phyloP scores from a whole-genome alignment of 345 rosid species.

The Atalantia buxifolia region DNA sequence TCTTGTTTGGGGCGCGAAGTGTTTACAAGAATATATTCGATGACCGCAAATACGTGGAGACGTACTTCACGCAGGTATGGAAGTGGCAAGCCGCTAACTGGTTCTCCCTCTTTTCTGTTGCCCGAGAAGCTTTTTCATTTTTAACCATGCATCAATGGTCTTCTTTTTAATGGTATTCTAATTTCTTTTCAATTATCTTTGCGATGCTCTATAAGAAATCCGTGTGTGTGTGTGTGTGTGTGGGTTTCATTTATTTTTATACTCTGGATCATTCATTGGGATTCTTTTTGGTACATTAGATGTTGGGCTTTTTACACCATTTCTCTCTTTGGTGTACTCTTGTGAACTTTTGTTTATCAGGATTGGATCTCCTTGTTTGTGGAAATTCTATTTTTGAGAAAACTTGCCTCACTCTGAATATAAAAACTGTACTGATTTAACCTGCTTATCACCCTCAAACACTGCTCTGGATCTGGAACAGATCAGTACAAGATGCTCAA shows the following conservation, averaged over 20 bases:
- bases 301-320: not conserved
- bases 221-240: too few species aligned
- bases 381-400: not conserved
- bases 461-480: too few species aligned
- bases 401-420: too few species aligned
- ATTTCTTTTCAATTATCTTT: slow-evolving; percentile 4
- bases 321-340: not conserved
- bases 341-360: not conserved
- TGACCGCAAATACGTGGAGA: slow-evolving; percentile 96
- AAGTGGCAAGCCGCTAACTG: not conserved
- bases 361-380: not conserved
- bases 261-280: not conserved
- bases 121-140: not conserved
- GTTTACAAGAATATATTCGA: slow-evolving; percentile 97
- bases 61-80: slow-evolving; percentile 82
- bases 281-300: not conserved
- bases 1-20: slow-evolving; percentile 84
- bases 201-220: not conserved
- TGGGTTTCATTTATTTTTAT: not conserved
- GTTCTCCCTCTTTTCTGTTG: not conserved
- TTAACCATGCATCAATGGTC: not conserved
- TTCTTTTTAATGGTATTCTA: not conserved
- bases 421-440: not conserved
- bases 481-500: too few species aligned
- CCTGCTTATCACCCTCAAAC: too few species aligned